Base-by-base conservation (phyloP, 139 green algal species). In the Zygnema cylindricum region DNA sequence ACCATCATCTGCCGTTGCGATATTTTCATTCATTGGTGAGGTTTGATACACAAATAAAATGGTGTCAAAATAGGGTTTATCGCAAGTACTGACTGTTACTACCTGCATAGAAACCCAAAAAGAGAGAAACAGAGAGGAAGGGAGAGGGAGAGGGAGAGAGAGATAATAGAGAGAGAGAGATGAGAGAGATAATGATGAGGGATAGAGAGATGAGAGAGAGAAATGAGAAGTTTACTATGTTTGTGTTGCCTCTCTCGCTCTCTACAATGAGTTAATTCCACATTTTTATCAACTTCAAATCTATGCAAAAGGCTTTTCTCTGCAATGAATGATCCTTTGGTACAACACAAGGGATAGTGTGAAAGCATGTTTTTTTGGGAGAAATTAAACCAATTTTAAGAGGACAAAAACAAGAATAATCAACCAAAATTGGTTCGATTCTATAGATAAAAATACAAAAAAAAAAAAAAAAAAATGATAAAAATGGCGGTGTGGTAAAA, bases 1-100 rank as follows among this genome's bases (percentile, higher is more conserved):
- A 7, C 32, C 30, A 30, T 88, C 82, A n/a, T 39, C 30, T 30
- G 57, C 57, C 30, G 57, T 30, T 39, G n/a, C n/a, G n/a, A n/a
- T n/a, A n/a, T n/a, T n/a, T n/a, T n/a, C n/a, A n/a, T n/a, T n/a
- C n/a, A n/a, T n/a, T n/a, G n/a, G n/a, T n/a, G n/a, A n/a, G n/a
- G n/a, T n/a, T n/a, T n/a, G 7, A 2, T 86, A 86, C 21, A 63
- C 78, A 1, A 38, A 76, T 0, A 86, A 41, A 32, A 86, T 63
- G 16, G 78, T 76, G 78, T 86, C 78, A 32, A 86, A 86, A 25
- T 69, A 57, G 0, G 78, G 41, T 1, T 76, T 55, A 0, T 63
- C 69, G 78, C 78, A 86, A 0, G 43, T 57, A 21, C 69, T 63
- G 40, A 86, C 78, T 16, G 78, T 39, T 33, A 86, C 78, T 23